phyloP scores from a whole-genome alignment of 2,329 filamentous ascomycete genomes.

The Kalmusia sp. region DNA sequence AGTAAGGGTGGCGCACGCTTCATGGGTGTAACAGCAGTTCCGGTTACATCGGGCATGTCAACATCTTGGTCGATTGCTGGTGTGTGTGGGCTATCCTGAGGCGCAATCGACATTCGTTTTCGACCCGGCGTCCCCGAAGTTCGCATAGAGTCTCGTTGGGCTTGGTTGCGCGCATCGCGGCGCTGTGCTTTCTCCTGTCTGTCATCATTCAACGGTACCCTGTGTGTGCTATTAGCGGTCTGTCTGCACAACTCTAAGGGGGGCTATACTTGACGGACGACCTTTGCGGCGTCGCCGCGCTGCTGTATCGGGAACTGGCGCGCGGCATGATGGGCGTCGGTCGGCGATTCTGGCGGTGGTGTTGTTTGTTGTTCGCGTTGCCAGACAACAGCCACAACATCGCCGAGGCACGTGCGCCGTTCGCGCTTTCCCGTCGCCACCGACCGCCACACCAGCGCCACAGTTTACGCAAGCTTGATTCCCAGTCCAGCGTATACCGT shows the following conservation, averaged over 20 bases:
- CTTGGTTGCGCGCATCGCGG: constrained; percentile 85
- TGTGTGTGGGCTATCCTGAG: constrained; percentile 57
- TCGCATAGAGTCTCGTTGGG: constrained; percentile 90
- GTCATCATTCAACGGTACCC: constrained; percentile 97
- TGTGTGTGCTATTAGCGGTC: constrained; percentile 47
- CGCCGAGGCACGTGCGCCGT: constrained; percentile 12
- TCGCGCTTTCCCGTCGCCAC: constrained; percentile 1
- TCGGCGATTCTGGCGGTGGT: constrained; percentile 6
- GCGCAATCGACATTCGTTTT: constrained; percentile 66
- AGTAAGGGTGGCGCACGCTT: constrained; percentile 88
- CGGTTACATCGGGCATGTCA: constrained; percentile 67
- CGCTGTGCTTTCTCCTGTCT: constrained; percentile 88
- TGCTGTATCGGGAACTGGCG: constrained; percentile 55
- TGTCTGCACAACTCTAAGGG: neutral
- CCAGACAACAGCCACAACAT: constrained; percentile 8
- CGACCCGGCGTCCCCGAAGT: constrained; percentile 77
- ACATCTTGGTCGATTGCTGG: constrained; percentile 54
- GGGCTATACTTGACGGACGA: constrained; percentile 36
- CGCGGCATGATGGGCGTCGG: constrained; percentile 58
- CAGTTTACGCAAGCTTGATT: neutral
- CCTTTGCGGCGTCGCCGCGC: constrained; percentile 59
- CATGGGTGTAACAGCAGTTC: constrained; percentile 87
- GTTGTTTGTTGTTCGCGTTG: constrained; percentile 16
- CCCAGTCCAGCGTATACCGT: neutral
- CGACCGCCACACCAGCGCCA: neutral